Evolutionary conservation across 495 filamentous ascomycete genomes (phyloP), one percentile per base, ranked within the genome.

Genomic region (Aspergillus ellipticus): DNA sequence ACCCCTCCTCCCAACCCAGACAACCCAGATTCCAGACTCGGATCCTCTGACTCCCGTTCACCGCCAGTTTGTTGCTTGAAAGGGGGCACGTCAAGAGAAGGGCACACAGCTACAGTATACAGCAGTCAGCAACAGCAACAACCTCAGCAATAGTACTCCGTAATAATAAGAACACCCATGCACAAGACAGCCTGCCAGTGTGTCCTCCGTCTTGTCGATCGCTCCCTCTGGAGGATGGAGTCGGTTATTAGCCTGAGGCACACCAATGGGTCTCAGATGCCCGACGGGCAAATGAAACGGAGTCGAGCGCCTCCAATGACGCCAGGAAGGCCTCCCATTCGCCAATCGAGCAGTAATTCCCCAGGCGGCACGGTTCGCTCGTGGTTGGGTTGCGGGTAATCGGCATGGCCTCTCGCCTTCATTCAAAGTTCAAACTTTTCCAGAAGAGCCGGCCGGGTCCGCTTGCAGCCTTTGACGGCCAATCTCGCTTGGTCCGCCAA

Each of bases 151-250:
- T 9, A 33, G 13, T 33, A 33, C 31, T 13, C 9, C 4, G 4
- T 33, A 33, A 33, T 7, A 33, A 33, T 33, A 33, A 33, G 9
- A 10, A 7, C 9, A 7, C 3, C 31, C 9, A 13, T 33, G 31
- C 9, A 33, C 9, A 33, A 33, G 31, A 33, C 31, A 33, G 31
- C 31, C 31, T 7, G 13, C n/a, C n/a, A n/a, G n/a, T n/a, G n/a
- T n/a, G n/a, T n/a, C n/a, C n/a, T 33, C 13, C 31, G 31, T 2
- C 9, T 13, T 33, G 35, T 39, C 35, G 35, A 39, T 39, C 35
- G 35, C 35, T 39, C n/a, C 13, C 59, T 55, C 9, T 46, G 28
- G 17, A 59, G 54, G 51, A 65, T 59, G 16, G 51, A 59, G 28
- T 46, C 58, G 29, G 37, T 39, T 19, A 65, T 57, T 33, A 33